Percentiles rank a stretch among this genome's conserved stretches.
phyloP scores from a whole-genome alignment of 1,284 basidiomycete species.

The Vanrija sp. region DNA sequence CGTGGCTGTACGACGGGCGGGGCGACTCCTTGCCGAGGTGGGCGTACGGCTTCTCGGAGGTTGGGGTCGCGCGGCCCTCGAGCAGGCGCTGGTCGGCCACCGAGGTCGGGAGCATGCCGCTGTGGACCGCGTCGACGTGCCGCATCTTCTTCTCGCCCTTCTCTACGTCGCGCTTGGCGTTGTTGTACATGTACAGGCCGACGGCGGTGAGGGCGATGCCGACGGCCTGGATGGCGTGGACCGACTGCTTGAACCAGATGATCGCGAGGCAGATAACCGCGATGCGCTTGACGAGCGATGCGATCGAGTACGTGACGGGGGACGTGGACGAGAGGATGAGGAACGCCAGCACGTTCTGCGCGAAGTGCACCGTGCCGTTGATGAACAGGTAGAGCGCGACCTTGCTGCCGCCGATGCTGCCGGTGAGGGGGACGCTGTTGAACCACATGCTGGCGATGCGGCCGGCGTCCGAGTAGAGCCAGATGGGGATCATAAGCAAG shows the following conservation, averaged over 20 bases:
- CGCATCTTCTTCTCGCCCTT: constrained; percentile 82
- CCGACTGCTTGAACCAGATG: constrained; percentile 88
- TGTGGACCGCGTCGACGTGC: constrained; percentile 68
- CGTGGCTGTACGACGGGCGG: constrained; percentile 26
- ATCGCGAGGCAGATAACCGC: constrained; percentile 98
- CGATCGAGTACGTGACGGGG: constrained; percentile 98
- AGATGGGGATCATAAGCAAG: constrained; percentile 88
- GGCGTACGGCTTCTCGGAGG: neutral
- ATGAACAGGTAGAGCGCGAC: constrained; percentile 69
- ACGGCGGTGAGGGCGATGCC: constrained; percentile 87
- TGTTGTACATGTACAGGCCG: constrained; percentile 95
- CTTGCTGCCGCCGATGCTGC: constrained; percentile 16
- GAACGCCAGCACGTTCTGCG: constrained; percentile 96
- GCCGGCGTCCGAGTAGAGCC: constrained; percentile 80
- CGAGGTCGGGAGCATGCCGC: constrained; percentile 42
- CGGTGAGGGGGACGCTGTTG: constrained; percentile 12
- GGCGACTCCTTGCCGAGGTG: constrained; percentile 22
- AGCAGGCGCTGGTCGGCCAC: constrained; percentile 35
- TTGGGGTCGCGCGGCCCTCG: constrained; percentile 19
- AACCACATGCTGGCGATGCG: constrained; percentile 55
- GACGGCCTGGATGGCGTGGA: constrained; percentile 75
- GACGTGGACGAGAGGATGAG: constrained; percentile 91
- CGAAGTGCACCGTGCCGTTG: constrained; percentile 95
- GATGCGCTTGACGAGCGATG: constrained; percentile 94
- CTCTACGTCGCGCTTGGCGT: constrained; percentile 87